phyloP scores from a whole-genome alignment of 148 eudicot species.

The Arctostaphylos glauca region DNA sequence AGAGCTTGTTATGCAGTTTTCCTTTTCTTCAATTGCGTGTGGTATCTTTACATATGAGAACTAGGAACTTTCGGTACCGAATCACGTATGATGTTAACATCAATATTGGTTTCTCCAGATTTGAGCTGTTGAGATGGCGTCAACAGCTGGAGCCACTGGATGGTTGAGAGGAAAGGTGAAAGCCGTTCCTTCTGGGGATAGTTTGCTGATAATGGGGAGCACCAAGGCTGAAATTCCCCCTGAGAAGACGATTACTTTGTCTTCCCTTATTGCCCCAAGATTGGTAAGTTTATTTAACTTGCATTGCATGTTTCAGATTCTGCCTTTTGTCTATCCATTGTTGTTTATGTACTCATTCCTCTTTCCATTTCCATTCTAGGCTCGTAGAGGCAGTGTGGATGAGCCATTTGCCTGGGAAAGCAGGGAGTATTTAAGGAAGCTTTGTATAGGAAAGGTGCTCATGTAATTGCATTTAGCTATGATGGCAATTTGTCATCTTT shows the following conservation, averaged over 20 bases:
- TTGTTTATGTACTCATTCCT: background rate
- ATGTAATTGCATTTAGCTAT: background rate
- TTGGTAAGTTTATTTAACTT: slow-evolving; percentile 41
- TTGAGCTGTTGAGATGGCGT: slow-evolving; percentile 57
- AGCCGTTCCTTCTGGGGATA: slow-evolving; percentile 94
- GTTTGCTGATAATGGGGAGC: slow-evolving; percentile 75
- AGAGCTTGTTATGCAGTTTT: slow-evolving; percentile 1
- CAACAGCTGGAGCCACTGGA: slow-evolving; percentile 50
- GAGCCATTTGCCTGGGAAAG: slow-evolving; percentile 99
- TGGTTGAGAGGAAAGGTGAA: slow-evolving; percentile 90
- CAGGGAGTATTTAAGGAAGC: slow-evolving; percentile 85
- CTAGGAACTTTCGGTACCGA: background rate
- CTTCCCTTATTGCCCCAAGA: slow-evolving; percentile 78
- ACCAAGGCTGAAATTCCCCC: slow-evolving; percentile 69
- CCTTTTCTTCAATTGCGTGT: background rate
- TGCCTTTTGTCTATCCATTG: background rate
- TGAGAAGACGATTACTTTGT: slow-evolving; percentile 80
- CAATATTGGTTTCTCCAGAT: slow-evolving; percentile 26
- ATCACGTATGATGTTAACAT: slow-evolving; percentile 3
- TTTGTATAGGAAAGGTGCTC: slow-evolving; percentile 87
- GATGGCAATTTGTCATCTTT: background rate
- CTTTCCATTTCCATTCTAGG: slow-evolving; percentile 37
- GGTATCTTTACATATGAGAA: background rate
- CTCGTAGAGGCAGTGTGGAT: slow-evolving; percentile 79
- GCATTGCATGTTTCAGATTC: slow-evolving; percentile 12